Base-by-base conservation (phyloP, 106 monocot species). In the Alisma plantagoaquatica region DNA sequence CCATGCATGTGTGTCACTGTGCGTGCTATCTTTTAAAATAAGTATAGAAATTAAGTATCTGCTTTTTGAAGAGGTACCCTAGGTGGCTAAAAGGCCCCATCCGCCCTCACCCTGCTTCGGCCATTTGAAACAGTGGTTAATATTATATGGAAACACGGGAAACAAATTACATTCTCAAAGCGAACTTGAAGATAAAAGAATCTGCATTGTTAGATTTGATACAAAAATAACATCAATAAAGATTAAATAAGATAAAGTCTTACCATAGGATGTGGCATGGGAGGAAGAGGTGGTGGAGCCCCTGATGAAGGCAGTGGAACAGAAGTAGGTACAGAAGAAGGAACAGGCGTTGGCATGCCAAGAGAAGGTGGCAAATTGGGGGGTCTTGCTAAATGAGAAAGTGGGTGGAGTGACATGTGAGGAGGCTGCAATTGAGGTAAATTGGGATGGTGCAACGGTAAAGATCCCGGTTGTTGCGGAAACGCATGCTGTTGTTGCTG, bases 221-320 rank as follows among this genome's bases (percentile, higher is more conserved):
- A n/a, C n/a, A n/a, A n/a, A n/a, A n/a, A n/a, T n/a, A n/a, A n/a
- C n/a, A n/a, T n/a, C n/a, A n/a, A n/a, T n/a, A n/a, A n/a, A n/a
- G n/a, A 46, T 46, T 46, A 46, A 4, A 14, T 19, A 15, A 46
- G 10, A 15, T 10, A 11, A 46, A 4, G 5, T 7, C 19, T 26
- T 84, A 98, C 96, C 96, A 85, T 89, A 30, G 67, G 81, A 74
- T 77, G 77, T 15, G 75, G 84, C 53, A 82, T 23, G 27, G 82
- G 57, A 19, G 63, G 69, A 28, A 77, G 28, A n/a, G n/a, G n/a
- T 38, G 75, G 56, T 16, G 62, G 60, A 62, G 69, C 51, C 60
- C 76, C 53, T 44, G 81, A 67, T 29, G 70, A 64, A 31, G 91
- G 77, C 56, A 63, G 42, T 2, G 77, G 46, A 45, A 73, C 66